Percentiles rank a stretch among this genome's conserved stretches.
Conservation (phyloP, 78 protist species). For the Emiliania huxleyi region DNA sequence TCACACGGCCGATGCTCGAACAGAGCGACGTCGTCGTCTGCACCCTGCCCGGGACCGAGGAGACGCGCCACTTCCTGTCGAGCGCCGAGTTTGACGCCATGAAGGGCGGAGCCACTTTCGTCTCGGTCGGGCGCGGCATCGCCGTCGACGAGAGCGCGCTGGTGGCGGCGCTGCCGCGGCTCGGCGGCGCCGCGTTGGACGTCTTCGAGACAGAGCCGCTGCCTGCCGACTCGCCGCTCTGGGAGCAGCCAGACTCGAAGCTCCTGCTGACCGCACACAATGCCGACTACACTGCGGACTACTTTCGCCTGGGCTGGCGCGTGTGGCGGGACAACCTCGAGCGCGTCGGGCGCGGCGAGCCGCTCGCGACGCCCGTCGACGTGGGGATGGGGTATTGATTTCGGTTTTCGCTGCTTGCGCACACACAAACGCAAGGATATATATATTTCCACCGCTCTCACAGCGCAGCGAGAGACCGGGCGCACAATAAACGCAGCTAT, state of each 20-base stretch:
- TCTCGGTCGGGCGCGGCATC: constrained; percentile 54
- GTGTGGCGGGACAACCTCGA: not conserved
- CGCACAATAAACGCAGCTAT: no score
- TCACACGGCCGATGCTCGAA: not conserved
- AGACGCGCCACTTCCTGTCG: not conserved
- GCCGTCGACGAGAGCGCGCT: constrained; percentile 54
- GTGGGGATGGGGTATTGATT: not conserved
- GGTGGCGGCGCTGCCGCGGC: not conserved
- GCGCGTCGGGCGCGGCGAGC: not conserved
- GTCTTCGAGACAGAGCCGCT: constrained; percentile 68
- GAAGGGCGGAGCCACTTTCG: constrained; percentile 15
- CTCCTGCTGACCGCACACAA: constrained; percentile 57
- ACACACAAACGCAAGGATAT: no score
- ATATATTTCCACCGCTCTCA: no score
- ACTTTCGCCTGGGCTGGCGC: not conserved
- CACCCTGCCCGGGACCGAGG: constrained; percentile 39
- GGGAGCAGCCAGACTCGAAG: not conserved
- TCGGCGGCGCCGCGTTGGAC: constrained; percentile 62
- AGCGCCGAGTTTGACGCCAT: not conserved
- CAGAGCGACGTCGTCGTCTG: constrained; percentile 42
- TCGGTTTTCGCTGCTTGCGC: no score
- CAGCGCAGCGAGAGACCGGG: no score
- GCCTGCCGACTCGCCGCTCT: constrained; percentile 38
- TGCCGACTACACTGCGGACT: constrained; percentile 37
- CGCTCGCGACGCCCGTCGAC: not conserved